Evolutionary conservation across 768 basidiomycete genomes (phyloP).

Genomic region (Amanita pallidorosea): DNA sequence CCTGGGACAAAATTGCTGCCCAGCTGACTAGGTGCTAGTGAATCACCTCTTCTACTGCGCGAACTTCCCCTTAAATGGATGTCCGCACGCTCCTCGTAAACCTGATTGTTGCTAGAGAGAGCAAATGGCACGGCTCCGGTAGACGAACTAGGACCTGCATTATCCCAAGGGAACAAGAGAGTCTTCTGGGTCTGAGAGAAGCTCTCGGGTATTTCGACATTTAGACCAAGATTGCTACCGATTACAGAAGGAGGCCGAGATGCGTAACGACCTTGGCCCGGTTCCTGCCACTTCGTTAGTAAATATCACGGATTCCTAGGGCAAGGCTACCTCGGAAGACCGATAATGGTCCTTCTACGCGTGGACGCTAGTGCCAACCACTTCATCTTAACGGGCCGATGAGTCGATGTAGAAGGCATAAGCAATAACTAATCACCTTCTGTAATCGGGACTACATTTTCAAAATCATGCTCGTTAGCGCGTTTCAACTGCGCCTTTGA

Average conservation of each 20-base stretch:
- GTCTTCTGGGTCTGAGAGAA: slow-evolving; percentile 51
- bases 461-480: not conserved
- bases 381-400: not conserved
- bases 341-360: slow-evolving; percentile 14
- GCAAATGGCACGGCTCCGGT: slow-evolving; percentile 28
- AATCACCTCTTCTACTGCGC: slow-evolving; percentile 45
- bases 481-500: not conserved
- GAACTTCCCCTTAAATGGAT: slow-evolving; percentile 43
- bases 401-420: not conserved
- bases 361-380: not conserved
- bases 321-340: slow-evolving; percentile 49
- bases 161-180: slow-evolving; percentile 77
- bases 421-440: not conserved
- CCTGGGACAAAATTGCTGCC: slow-evolving; percentile 29
- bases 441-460: not conserved
- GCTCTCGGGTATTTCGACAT: slow-evolving; percentile 25
- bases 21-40: slow-evolving; percentile 36
- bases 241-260: slow-evolving; percentile 46
- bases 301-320: not conserved
- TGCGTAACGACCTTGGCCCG: slow-evolving; percentile 71
- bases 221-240: slow-evolving; percentile 37
- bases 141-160: slow-evolving; percentile 59
- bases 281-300: slow-evolving; percentile 41
- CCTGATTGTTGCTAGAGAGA: slow-evolving; percentile 29
- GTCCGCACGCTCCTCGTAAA: slow-evolving; percentile 43